A percentile compares a stretch with the other conserved stretches of the same genome.
Evolutionary conservation across 2,329 filamentous ascomycete species (phyloP).

Genomic region (Claviceps fusiformis): DNA sequence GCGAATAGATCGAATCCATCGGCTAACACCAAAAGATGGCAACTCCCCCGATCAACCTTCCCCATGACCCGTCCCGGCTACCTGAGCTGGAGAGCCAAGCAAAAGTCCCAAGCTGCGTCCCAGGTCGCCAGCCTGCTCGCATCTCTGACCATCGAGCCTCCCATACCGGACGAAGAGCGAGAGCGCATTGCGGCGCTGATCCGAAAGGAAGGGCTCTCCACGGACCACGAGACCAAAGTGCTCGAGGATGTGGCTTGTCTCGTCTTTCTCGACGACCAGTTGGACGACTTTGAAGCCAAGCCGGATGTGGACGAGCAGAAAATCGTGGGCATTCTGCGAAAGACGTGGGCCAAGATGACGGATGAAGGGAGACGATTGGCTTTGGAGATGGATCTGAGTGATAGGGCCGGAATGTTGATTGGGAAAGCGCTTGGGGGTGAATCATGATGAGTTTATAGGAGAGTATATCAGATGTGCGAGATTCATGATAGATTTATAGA

Average conservation of each 20-base stretch:
- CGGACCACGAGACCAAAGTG: constrained; percentile 50
- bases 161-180: constrained; percentile 35
- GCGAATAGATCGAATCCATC: too few species aligned
- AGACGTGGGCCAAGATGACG: constrained; percentile 69
- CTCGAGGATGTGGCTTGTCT: constrained; percentile 79
- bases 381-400: constrained; percentile 50
- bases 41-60: constrained; percentile 60
- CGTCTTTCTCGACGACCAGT: constrained; percentile 78
- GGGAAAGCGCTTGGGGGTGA: constrained; percentile 40
- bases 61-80: constrained; percentile 66
- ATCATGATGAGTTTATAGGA: neutral
- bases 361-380: constrained; percentile 48
- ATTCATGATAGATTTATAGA: too few species aligned
- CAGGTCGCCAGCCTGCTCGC: constrained; percentile 42
- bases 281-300: constrained; percentile 62
- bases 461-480: too few species aligned
- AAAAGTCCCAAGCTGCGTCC: constrained; percentile 50
- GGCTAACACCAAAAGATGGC: constrained; percentile 42
- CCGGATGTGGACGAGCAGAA: constrained; percentile 61
- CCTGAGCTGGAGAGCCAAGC: constrained; percentile 61
- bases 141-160: constrained; percentile 21
- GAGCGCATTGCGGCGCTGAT: constrained; percentile 57
- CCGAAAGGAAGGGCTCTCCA: constrained; percentile 59
- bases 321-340: constrained; percentile 54
- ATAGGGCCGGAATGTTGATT: constrained; percentile 47